Conservation (phyloP, 345 rosid genomes). For the Syzygium oleosum region DNA sequence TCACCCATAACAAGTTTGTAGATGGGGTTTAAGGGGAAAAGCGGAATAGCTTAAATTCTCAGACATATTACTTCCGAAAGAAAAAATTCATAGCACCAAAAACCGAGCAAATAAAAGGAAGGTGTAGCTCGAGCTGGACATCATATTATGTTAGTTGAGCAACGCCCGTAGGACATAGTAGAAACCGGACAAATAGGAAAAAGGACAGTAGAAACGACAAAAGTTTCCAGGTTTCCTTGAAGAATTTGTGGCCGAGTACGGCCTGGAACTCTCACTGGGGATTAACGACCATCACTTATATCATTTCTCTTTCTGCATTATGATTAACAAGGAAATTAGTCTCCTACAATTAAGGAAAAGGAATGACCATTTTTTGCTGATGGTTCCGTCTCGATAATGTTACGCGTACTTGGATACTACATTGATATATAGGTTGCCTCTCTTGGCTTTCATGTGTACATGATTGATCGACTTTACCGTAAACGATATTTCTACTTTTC, state of each 20-base stretch:
- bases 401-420: neutral
- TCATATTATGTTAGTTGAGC: neutral
- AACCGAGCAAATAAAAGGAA: neutral
- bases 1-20: neutral
- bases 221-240: neutral
- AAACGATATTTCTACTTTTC: neutral
- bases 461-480: neutral
- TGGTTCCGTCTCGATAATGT: neutral
- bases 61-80: neutral
- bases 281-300: neutral
- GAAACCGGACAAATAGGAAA: neutral
- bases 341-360: too few species aligned
- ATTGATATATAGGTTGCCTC: neutral
- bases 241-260: neutral
- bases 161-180: neutral
- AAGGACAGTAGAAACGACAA: too few species aligned
- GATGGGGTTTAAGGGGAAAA: neutral
- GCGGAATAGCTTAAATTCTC: neutral
- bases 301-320: neutral
- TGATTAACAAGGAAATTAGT: neutral
- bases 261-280: neutral
- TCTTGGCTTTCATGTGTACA: neutral
- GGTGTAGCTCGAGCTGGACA: neutral
- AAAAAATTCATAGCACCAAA: neutral
- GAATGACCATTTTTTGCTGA: neutral